Base-by-base conservation (phyloP, 2,329 filamentous ascomycete genomes). In the Pseudophaeomoniella oleicola region DNA sequence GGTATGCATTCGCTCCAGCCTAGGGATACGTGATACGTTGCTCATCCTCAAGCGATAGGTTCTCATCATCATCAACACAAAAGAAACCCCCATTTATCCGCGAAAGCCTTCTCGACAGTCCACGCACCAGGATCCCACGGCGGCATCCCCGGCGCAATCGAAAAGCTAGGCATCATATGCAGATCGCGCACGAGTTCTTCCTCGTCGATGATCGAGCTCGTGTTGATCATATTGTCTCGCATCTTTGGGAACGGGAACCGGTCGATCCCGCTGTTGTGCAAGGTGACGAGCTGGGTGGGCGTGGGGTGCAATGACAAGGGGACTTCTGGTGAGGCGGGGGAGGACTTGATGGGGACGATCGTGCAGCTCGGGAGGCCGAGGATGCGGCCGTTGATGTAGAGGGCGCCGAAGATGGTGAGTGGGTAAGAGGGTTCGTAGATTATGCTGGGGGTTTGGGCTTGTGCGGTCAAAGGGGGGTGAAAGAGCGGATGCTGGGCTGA, bases 201-300 rank as follows among this genome's bases (percentile, higher is more conserved):
- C 16, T 57, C 50, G 41, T 63, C 54, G 27, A 63, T 37, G 3
- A 36, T 5, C 15, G 42, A 42, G 3, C 36, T 35, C n/a, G 43
- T 41, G 4, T 34, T 39, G 29, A 63, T 62, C 32, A 62, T 39
- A 34, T 51, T 54, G 34, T 62, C 55, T 13, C 60, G 44, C 48
- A 62, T 52, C 17, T 47, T 49, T 4, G 57, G 58, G 34, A 61
- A 60, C 1, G 58, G 58, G 18, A 62, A 55, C n/a, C 57, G 50
- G 39, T 63, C 59, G 32, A 62, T 52, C 56, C 57, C 62, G 0
- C 48, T 45, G 15, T 52, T 51, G 42, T 63, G 58, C 14, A 55
- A 43, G 3, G 49, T 49, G 2, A 43, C 45, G 5, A 51, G 45
- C 37, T 63, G 58, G 6, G 52, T 37, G 5, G 42, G 37, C 10